Conservation (phyloP, 768 basidiomycete species). For the Udeniomyces megalosporus region DNA sequence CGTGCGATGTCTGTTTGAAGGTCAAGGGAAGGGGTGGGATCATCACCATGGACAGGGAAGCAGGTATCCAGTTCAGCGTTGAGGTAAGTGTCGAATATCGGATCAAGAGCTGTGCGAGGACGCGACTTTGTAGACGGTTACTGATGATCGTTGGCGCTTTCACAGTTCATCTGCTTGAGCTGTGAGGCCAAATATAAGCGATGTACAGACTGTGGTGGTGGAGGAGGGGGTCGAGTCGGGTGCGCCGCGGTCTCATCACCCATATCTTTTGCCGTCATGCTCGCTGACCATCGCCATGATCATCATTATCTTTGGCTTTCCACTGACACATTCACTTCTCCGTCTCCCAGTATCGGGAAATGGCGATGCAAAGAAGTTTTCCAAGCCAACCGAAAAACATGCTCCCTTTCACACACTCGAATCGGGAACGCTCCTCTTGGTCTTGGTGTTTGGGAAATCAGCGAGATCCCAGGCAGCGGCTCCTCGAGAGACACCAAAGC, state of each 20-base stretch:
- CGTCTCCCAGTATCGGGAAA: constrained; percentile 17
- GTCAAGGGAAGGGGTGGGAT: constrained; percentile 12
- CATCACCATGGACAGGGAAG: constrained; percentile 1
- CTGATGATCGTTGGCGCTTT: no score
- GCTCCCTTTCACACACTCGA: constrained; percentile 18
- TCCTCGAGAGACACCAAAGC: neutral
- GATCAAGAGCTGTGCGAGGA: no score
- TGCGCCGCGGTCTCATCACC: neutral
- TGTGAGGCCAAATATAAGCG: constrained; percentile 19
- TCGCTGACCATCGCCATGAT: no score
- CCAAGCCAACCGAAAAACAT: constrained; percentile 18
- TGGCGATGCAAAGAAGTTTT: constrained; percentile 23
- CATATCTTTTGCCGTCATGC: neutral
- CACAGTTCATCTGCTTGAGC: constrained; percentile 18
- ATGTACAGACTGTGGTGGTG: constrained; percentile 21
- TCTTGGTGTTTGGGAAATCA: constrained; percentile 9
- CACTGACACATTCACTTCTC: neutral
- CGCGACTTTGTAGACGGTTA: no score
- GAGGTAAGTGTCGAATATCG: constrained; percentile 4
- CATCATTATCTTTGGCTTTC: neutral
- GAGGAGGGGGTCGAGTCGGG: constrained; percentile 20
- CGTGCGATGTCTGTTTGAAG: constrained; percentile 10
- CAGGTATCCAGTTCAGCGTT: neutral
- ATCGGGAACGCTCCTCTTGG: constrained; percentile 6
- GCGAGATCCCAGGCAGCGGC: neutral